These are phyloP conservation scores for Triadica sebifera DNA, from an alignment of 345 rosid species.

Conservation along the genomic window DNA sequence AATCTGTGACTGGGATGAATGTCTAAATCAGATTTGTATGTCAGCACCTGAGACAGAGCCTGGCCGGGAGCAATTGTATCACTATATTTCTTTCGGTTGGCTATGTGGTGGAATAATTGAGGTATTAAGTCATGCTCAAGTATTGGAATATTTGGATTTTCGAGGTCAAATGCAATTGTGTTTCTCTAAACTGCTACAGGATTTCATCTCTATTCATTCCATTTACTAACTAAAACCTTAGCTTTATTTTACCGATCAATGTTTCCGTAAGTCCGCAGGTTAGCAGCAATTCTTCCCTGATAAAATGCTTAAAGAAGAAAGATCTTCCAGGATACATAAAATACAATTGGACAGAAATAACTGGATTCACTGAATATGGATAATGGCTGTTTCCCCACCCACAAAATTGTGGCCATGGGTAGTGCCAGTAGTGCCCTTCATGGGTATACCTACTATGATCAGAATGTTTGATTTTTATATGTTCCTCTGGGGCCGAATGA, in stretches of 20 bases:
- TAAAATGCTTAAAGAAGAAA: not conserved
- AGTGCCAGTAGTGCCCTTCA: not conserved
- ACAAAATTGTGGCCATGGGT: not conserved
- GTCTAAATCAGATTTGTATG: slow-evolving; percentile 60
- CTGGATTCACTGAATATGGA: not conserved
- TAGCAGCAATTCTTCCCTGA: not conserved
- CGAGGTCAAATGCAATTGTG: not conserved
- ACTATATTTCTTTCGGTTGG: slow-evolving; percentile 85
- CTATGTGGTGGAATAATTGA: slow-evolving; percentile 96
- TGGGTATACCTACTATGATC: not conserved
- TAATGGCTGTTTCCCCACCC: not conserved
- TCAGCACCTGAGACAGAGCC: slow-evolving; percentile 78
- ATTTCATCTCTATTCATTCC: not conserved
- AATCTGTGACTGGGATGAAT: slow-evolving; percentile 78
- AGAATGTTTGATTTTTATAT: not conserved
- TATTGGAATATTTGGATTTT: slow-evolving; percentile 1
- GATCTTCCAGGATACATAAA: not conserved
- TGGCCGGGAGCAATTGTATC: slow-evolving; percentile 76
- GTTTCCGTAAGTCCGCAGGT: not conserved
- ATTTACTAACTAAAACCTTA: not conserved
- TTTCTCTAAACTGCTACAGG: not conserved
- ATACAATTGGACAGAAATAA: not conserved
- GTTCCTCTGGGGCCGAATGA: not conserved
- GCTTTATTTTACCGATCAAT: too few species aligned
- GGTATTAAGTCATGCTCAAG: slow-evolving; percentile 43